Conservation (phyloP, 768 basidiomycete genomes). For the Fomitopsis pulvina region DNA sequence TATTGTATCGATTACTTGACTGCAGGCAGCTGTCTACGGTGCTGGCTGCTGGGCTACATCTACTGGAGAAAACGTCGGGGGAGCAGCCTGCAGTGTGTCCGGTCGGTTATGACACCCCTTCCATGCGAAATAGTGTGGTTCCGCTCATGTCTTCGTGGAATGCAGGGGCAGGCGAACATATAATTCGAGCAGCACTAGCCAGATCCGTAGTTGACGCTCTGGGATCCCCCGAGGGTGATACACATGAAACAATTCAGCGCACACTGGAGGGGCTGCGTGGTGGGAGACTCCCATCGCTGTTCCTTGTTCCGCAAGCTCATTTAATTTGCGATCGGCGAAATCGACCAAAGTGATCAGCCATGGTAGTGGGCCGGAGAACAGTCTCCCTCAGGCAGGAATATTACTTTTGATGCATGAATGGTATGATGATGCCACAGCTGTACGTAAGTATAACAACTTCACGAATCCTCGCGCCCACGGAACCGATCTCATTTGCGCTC, state of each 20-base stretch:
- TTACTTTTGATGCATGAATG: conserved; percentile 50
- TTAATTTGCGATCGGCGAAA: neutral
- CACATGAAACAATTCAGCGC: conserved; percentile 45
- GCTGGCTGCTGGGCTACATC: conserved; percentile 66
- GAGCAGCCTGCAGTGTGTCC: conserved; percentile 67
- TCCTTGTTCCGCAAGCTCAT: neutral
- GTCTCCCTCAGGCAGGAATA: conserved; percentile 51
- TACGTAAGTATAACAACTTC: conserved; percentile 20
- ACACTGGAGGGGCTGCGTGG: conserved; percentile 44
- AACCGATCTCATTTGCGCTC: neutral
- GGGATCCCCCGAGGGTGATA: conserved; percentile 34
- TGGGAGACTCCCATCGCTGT: conserved; percentile 21
- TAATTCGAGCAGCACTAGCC: conserved; percentile 52
- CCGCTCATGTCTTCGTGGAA: too few species aligned
- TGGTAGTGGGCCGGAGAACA: neutral
- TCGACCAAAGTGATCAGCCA: neutral
- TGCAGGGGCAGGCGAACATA: conserved; percentile 70
- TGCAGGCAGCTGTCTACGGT: conserved; percentile 62
- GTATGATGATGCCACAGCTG: conserved; percentile 20
- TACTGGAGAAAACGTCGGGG: conserved; percentile 12
- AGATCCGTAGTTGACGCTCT: conserved; percentile 45
- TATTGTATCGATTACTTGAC: neutral
- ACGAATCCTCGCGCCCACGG: neutral
- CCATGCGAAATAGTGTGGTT: too few species aligned
- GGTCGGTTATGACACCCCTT: conserved; percentile 30